phyloP scores from a whole-genome alignment of 164 flowering plant species.

The Umbilicus rupestris region DNA sequence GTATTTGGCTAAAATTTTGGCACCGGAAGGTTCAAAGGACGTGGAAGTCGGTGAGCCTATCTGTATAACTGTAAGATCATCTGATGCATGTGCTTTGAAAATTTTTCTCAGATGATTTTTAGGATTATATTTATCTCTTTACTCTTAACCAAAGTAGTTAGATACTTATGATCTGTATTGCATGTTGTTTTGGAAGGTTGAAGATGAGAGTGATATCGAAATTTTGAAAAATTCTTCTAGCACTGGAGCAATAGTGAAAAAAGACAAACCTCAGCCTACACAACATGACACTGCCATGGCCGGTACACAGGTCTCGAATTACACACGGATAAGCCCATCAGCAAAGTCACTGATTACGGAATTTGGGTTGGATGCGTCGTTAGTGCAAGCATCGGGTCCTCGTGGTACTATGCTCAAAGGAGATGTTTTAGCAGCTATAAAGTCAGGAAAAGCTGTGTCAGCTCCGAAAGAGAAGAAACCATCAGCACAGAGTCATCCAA shows the following conservation, averaged over 20 bases:
- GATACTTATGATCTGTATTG: not conserved
- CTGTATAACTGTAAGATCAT: constrained; percentile 62
- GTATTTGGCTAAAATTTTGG: constrained; percentile 71
- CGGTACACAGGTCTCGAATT: constrained; percentile 23
- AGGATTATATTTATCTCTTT: not conserved
- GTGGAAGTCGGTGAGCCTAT: constrained; percentile 84
- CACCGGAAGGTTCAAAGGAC: constrained; percentile 92
- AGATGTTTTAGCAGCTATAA: constrained; percentile 84
- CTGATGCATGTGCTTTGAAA: not conserved
- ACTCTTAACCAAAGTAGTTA: not conserved
- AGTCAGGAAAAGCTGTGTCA: constrained; percentile 41
- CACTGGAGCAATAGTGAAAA: constrained; percentile 25
- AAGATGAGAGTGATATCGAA: constrained; percentile 62
- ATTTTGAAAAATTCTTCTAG: constrained; percentile 33
- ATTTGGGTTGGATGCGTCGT: constrained; percentile 65
- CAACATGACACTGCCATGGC: constrained; percentile 22
- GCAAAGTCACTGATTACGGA: constrained; percentile 77
- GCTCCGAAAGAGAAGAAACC: constrained; percentile 33
- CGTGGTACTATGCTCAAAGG: constrained; percentile 86
- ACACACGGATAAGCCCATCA: constrained; percentile 73
- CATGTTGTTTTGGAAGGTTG: constrained; percentile 42
- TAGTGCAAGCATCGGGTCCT: constrained; percentile 71
- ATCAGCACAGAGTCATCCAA: constrained; percentile 20
- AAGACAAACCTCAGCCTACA: constrained; percentile 32
- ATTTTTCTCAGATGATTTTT: not conserved